A percentile compares a stretch with the other conserved stretches of the same genome.
Conservation (phyloP, 192 early-diverging fungal genomes). For the Funneliformis geosporum region DNA sequence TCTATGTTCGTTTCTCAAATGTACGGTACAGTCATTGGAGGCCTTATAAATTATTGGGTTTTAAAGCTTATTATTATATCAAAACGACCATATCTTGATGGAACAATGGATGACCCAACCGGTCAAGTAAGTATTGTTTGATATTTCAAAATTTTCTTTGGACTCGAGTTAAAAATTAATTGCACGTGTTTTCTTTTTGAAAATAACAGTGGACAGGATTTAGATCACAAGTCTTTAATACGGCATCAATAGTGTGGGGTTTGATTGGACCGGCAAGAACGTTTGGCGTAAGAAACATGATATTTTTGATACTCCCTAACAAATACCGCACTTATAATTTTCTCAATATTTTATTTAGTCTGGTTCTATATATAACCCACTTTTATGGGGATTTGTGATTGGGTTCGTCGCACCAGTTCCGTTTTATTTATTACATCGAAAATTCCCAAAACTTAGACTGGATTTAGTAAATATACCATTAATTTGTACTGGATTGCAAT, state of each 20-base stretch:
- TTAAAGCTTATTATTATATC: constrained; percentile 28
- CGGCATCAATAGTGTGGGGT: constrained; percentile 63
- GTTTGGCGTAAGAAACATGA: constrained; percentile 42
- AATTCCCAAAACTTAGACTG: constrained; percentile 45
- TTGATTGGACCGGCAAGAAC: constrained; percentile 56
- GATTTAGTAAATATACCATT: constrained; percentile 27
- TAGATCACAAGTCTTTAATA: constrained; percentile 34
- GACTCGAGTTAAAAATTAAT: neutral
- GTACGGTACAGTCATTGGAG: constrained; percentile 51
- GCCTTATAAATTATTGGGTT: constrained; percentile 42
- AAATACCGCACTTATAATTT: neutral
- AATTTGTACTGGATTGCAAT: constrained; percentile 7
- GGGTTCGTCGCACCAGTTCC: constrained; percentile 38
- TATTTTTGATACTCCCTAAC: neutral
- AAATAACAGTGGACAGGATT: constrained; percentile 6
- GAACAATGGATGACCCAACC: constrained; percentile 10
- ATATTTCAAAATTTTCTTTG: neutral
- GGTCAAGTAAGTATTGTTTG: constrained; percentile 4
- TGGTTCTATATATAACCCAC: constrained; percentile 37
- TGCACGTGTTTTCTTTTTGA: neutral
- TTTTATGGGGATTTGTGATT: constrained; percentile 48
- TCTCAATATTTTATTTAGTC: constrained; percentile 10
- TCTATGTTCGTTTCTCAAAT: constrained; percentile 65
- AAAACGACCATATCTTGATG: constrained; percentile 21
- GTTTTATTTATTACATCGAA: constrained; percentile 44